Evolutionary conservation across 2,329 filamentous ascomycete genomes (phyloP).

Genomic region (Leptographium flavum): DNA sequence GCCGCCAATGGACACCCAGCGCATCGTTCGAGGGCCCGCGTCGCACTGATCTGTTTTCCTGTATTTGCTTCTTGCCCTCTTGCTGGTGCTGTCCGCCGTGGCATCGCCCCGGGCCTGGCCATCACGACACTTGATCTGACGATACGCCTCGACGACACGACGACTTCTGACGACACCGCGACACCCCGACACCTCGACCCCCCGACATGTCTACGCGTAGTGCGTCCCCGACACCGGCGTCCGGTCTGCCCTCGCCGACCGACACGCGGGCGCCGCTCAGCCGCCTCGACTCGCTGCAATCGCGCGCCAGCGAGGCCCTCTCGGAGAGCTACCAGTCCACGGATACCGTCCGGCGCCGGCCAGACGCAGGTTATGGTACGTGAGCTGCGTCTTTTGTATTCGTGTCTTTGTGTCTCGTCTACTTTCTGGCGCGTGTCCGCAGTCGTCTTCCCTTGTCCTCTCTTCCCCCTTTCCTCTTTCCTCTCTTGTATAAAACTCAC

Average conservation of each 20-base stretch:
- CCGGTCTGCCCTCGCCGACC: not conserved
- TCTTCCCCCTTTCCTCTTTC: not conserved
- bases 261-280: conserved; percentile 1
- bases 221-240: not conserved
- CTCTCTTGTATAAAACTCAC: conserved; percentile 10
- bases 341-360: conserved; percentile 44
- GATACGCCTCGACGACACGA: too few species aligned
- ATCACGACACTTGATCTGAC: too few species aligned
- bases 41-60: too few species aligned
- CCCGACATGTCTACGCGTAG: not conserved
- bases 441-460: not conserved
- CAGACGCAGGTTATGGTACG: conserved; percentile 43
- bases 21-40: not conserved
- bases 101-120: too few species aligned
- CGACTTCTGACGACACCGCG: too few species aligned
- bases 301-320: conserved; percentile 20
- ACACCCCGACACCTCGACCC: too few species aligned
- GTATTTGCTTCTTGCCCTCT: too few species aligned
- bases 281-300: not conserved
- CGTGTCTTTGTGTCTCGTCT: too few species aligned
- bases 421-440: too few species aligned
- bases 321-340: conserved; percentile 44
- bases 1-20: not conserved
- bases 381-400: too few species aligned
- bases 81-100: too few species aligned